Percentiles rank a stretch among this genome's conserved stretches.
phyloP scores from a whole-genome alignment of 1,284 basidiomycete species.

The Trichosporon sp. region DNA sequence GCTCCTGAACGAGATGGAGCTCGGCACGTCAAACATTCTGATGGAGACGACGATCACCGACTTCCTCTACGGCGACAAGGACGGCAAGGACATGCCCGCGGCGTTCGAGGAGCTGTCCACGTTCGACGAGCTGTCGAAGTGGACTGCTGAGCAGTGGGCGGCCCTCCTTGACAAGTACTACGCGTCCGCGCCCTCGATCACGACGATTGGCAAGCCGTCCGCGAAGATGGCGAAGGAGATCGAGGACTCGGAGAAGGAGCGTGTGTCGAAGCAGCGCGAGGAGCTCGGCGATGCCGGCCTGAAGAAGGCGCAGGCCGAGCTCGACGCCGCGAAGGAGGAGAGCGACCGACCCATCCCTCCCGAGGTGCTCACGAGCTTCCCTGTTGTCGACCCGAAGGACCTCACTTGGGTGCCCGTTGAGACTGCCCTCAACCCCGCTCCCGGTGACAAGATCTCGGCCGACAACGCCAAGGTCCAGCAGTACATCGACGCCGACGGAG shows the following conservation, averaged over 20 bases:
- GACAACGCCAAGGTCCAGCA: slow-evolving; percentile 54
- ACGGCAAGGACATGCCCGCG: slow-evolving; percentile 72
- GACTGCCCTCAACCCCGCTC: slow-evolving; percentile 51
- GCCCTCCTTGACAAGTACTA: slow-evolving; percentile 78
- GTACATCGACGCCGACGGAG: slow-evolving; percentile 68
- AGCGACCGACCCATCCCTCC: slow-evolving; percentile 79
- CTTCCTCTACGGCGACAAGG: slow-evolving; percentile 78
- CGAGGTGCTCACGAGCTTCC: slow-evolving; percentile 75
- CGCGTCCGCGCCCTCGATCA: slow-evolving; percentile 64
- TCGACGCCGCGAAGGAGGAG: slow-evolving; percentile 79
- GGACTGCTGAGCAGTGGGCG: slow-evolving; percentile 75
- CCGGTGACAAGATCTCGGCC: slow-evolving; percentile 20
- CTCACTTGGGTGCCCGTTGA: slow-evolving; percentile 95
- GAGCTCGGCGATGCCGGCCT: slow-evolving; percentile 77
- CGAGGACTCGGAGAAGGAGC: slow-evolving; percentile 73
- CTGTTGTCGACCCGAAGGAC: slow-evolving; percentile 71
- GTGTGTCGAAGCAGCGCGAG: slow-evolving; percentile 66
- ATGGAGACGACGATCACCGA: slow-evolving; percentile 53
- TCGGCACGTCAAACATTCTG: slow-evolving; percentile 34
- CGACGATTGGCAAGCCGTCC: slow-evolving; percentile 83
- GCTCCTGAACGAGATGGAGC: slow-evolving; percentile 49
- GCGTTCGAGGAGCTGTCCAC: slow-evolving; percentile 76
- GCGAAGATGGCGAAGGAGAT: slow-evolving; percentile 75
- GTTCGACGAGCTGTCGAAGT: slow-evolving; percentile 63
- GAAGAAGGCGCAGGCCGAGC: slow-evolving; percentile 61